Base-by-base conservation (phyloP, 345 rosid genomes). In the Sisymbrium altissimum region DNA sequence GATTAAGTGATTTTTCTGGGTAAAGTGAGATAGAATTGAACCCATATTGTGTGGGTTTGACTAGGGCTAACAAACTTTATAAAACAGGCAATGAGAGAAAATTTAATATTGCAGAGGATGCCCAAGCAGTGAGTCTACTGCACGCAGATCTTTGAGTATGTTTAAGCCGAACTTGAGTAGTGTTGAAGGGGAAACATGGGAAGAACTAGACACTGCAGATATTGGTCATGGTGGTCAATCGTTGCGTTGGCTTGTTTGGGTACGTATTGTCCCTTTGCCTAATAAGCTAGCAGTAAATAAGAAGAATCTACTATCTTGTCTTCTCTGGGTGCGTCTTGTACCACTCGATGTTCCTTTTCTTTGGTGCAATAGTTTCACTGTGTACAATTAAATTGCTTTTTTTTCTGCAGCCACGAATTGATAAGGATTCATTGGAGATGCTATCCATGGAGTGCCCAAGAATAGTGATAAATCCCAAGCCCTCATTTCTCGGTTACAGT, bases 171-270 rank as follows among this genome's bases (percentile, higher is more conserved):
- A 85, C 83, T 82, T 94, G 72, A 86, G 67, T 41, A 78, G 71
- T 74, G 80, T 84, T 46, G 97, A 75, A 61, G 96, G 82, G 39
- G 96, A 91, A 50, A 89, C 97, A 7, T 91, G 96, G 98, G 98
- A 91, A 84, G 98, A 89, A 74, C 86, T 94, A 64, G 91, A 84
- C 66, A 68, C 81, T 23, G n/a, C 79, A 14, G 93, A 94, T 75
- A 88, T 91, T 61, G 86, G 88, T 72, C 82, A 82, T 62, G 92
- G 89, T 64, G 95, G 92, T 66, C 86, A 86, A 72, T 88, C 97
- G 29, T 53, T 91, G 67, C 90, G 85, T 25, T 94, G 98, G 98
- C 85, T 94, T 74, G 85, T 91, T 40, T 89, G 97, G 98, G 98
- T 94, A 86, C 40, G 85, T 70, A 65, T 46, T n/a, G 57, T 14